A percentile compares a stretch with the other conserved stretches of the same genome.
phyloP scores from a whole-genome alignment of 305 asterid genomes.

The Fraxinus paxiana region DNA sequence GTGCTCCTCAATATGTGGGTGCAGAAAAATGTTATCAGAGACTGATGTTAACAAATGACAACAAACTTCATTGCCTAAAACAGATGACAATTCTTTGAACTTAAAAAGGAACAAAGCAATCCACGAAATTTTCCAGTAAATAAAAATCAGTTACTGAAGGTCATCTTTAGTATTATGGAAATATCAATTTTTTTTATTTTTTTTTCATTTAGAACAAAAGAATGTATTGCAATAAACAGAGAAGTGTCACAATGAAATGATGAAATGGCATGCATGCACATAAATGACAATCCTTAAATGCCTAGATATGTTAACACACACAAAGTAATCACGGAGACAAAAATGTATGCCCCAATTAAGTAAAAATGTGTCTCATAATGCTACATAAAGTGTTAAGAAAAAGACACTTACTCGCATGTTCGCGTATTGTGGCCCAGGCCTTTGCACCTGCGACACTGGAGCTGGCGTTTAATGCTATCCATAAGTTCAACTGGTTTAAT shows the following conservation, averaged over 20 bases:
- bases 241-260: not conserved
- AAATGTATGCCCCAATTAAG: not conserved
- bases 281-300: not conserved
- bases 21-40: not conserved
- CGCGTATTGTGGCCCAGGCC: constrained; percentile 94
- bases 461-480: constrained; percentile 85
- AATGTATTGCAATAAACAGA: not conserved
- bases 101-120: not conserved
- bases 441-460: constrained; percentile 95
- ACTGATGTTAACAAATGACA: not conserved
- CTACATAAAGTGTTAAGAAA: not conserved
- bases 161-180: not conserved
- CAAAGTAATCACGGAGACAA: not conserved
- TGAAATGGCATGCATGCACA: not conserved
- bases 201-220: not conserved
- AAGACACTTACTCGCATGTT: constrained; percentile 76
- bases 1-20: not conserved
- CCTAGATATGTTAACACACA: not conserved
- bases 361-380: not conserved
- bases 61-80: not conserved
- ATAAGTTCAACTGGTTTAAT: constrained; percentile 60
- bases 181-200: not conserved
- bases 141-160: not conserved
- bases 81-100: not conserved
- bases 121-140: not conserved